Conservation (phyloP, 768 basidiomycete genomes). For the Auriscalpium microsporum region DNA sequence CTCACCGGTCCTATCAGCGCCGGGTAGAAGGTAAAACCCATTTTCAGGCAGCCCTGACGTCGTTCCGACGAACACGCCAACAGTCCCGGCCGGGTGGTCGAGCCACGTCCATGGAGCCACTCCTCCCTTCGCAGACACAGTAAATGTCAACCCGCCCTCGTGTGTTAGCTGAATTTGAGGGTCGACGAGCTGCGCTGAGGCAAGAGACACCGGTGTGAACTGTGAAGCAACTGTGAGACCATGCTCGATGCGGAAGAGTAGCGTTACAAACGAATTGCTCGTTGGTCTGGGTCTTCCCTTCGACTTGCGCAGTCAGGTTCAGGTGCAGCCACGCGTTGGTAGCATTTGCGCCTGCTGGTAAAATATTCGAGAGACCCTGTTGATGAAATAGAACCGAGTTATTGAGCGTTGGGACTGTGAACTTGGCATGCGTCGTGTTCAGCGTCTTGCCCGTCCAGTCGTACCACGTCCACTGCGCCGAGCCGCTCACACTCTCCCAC, state of each 20-base stretch:
- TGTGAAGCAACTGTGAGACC: neutral
- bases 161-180: slow-evolving; percentile 34
- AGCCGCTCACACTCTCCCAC: slow-evolving; percentile 37
- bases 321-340: slow-evolving; percentile 43
- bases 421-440: slow-evolving; percentile 28
- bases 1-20: slow-evolving; percentile 41
- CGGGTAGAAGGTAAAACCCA: slow-evolving; percentile 49
- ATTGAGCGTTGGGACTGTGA: slow-evolving; percentile 41
- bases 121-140: slow-evolving; percentile 43
- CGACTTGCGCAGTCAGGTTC: slow-evolving; percentile 38
- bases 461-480: slow-evolving; percentile 47
- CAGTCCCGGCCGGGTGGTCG: slow-evolving; percentile 46
- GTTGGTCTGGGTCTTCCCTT: slow-evolving; percentile 33
- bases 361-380: slow-evolving; percentile 34
- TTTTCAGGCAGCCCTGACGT: slow-evolving; percentile 35
- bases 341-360: slow-evolving; percentile 33
- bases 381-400: slow-evolving; percentile 36
- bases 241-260: slow-evolving; percentile 2
- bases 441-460: slow-evolving; percentile 43
- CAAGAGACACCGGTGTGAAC: slow-evolving; percentile 47
- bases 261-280: slow-evolving; percentile 40
- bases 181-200: slow-evolving; percentile 37
- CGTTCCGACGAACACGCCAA: slow-evolving; percentile 43
- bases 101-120: slow-evolving; percentile 54
- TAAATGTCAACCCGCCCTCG: slow-evolving; percentile 34